Conservation (phyloP, 2,329 filamentous ascomycete genomes). For the Aspergillus terreus region DNA sequence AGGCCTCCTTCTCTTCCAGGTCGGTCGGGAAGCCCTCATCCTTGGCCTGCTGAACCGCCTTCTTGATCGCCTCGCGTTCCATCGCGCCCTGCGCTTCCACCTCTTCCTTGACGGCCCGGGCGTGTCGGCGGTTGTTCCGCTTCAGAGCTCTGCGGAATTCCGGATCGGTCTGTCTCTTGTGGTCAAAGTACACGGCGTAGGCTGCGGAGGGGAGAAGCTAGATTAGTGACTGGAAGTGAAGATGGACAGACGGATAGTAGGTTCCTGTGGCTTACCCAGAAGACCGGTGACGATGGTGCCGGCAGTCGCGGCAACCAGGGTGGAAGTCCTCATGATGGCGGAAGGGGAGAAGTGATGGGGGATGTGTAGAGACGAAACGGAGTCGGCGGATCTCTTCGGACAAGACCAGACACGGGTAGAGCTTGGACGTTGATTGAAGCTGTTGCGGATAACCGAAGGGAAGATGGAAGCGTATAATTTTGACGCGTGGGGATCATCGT, state of each 20-base stretch:
- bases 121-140: slow-evolving; percentile 46
- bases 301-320: slow-evolving; percentile 55
- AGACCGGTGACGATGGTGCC: slow-evolving; percentile 58
- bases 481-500: slow-evolving; percentile 31
- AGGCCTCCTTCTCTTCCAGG: slow-evolving; percentile 89
- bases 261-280: slow-evolving; percentile 41
- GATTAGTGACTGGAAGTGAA: slow-evolving; percentile 5
- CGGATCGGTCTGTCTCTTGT: slow-evolving; percentile 60
- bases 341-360: neutral
- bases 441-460: neutral
- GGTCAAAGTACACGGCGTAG: slow-evolving; percentile 65
- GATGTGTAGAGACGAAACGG: neutral
- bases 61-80: slow-evolving; percentile 65
- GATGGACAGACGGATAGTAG: neutral
- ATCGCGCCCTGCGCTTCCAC: slow-evolving; percentile 43
- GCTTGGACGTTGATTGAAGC: neutral
- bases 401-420: neutral
- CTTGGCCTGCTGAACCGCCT: slow-evolving; percentile 74
- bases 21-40: slow-evolving; percentile 87
- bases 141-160: slow-evolving; percentile 60
- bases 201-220: slow-evolving; percentile 32
- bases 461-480: slow-evolving; percentile 23
- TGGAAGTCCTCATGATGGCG: slow-evolving; percentile 52
- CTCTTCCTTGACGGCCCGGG: slow-evolving; percentile 46
- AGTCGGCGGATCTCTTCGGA: neutral